These are phyloP conservation scores for Arachis hypogaea DNA, from an alignment of 306 rosid genomes.

Conservation along the genomic window DNA sequence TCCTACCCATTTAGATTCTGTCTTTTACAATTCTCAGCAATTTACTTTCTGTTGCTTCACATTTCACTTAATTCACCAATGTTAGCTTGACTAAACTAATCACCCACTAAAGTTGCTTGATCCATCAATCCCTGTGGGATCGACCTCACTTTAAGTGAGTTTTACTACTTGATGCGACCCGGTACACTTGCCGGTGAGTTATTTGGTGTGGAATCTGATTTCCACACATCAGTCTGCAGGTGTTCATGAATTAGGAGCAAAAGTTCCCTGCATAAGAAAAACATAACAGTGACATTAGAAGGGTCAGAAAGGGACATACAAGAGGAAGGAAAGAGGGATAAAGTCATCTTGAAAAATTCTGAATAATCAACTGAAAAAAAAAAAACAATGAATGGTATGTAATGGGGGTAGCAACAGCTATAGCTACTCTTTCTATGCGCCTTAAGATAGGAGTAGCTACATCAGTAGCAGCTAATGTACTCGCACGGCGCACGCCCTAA, in stretches of 20 bases:
- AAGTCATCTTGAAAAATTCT: conserved; percentile 6
- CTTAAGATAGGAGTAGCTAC: conserved; percentile 99
- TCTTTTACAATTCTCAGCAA: too few relatives aligned
- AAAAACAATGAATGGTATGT: conserved; percentile 85
- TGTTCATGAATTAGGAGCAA: conserved; percentile 91
- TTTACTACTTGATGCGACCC: too few relatives aligned
- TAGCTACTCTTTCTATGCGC: conserved; percentile 99
- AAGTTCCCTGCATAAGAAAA: conserved; percentile 72
- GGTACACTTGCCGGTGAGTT: too few relatives aligned
- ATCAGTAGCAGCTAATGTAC: conserved; percentile 93
- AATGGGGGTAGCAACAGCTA: conserved; percentile 99
- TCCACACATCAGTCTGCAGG: conserved; percentile 58
- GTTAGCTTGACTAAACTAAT: too few relatives aligned
- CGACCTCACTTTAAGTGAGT: too few relatives aligned
- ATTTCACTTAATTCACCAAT: too few relatives aligned
- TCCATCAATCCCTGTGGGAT: too few relatives aligned
- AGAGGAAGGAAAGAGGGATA: background rate
- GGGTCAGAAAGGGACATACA: background rate
- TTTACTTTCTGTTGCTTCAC: too few relatives aligned
- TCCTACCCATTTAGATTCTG: too few relatives aligned
- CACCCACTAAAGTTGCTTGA: too few relatives aligned
- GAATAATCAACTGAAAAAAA: conserved; percentile 20
- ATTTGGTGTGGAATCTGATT: too few relatives aligned
- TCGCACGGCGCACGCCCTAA: conserved; percentile 78
- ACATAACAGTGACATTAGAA: conserved; percentile 33